Evolutionary conservation across 257 asterid genomes (phyloP), one percentile per base, ranked within the genome.

Genomic region (Nemophila menziesii): DNA sequence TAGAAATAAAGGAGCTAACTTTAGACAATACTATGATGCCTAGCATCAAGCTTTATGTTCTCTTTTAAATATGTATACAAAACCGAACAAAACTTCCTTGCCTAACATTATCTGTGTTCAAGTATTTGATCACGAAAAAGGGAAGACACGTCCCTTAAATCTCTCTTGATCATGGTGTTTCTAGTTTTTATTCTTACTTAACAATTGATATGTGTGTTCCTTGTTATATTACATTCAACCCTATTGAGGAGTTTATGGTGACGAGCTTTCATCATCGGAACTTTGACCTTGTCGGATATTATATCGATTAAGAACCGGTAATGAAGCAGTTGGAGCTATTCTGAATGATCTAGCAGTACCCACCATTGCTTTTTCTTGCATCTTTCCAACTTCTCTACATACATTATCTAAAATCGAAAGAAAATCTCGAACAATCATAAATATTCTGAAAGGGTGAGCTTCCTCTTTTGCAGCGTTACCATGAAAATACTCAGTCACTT

Each of bases 391-490:
- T 39, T 85, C 96, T 60, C 57, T 85, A 68, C 99, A 90, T 2
- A 85, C 99, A 3, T 73, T 85, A 13, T 77, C 99, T 33, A 90
- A 66, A 43, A 77, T 46, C 16, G 77, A 60, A 22, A 90, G 92
- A 48, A 90, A 90, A 62, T 90, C 99, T 16, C 93, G 64, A 14
- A 90, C 96, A 0, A 90, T 73, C 81, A 90, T 46, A 57, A 90
- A 90, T 13, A 90, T 75, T 54, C 96, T 66, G 46, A 79, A 72
- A 10, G 99, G 99, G 53, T 85, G 99, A 0, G 99, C 99, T 60
- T 71, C 96, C 67, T 85, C 96, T 69, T 79, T 90, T 11, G 94
- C 92, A 24, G 86, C 77, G 46, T 85, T 81, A 44, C 99, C 99
- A 11, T 90, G 96, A 49, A 90, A 85, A 65, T 90, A 90, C 64